Percentiles rank a stretch among this genome's conserved stretches.
Conservation (phyloP, 768 basidiomycete species). For the Ephemerocybe angulata region DNA sequence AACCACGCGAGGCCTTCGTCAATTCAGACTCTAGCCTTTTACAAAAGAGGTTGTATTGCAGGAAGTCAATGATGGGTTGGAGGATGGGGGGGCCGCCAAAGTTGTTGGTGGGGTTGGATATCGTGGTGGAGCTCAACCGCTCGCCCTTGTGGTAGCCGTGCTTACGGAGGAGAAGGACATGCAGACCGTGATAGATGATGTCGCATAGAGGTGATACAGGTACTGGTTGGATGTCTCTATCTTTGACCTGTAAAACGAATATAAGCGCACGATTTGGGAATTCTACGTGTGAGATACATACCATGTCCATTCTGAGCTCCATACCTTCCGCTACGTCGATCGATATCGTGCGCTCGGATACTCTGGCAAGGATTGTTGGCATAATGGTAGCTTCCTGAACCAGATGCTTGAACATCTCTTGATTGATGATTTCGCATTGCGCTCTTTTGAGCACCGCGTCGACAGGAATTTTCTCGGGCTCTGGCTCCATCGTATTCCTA, state of each 20-base stretch:
- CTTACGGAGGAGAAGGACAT: constrained; percentile 59
- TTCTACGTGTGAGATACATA: constrained; percentile 29
- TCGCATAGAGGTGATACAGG: constrained; percentile 44
- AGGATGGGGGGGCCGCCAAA: constrained; percentile 46
- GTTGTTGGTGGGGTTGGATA: not conserved
- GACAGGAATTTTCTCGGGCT: constrained; percentile 33
- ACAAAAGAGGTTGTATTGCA: constrained; percentile 80
- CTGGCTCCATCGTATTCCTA: constrained; percentile 32
- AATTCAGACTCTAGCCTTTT: constrained; percentile 58
- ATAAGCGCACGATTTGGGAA: not conserved
- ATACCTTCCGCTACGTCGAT: constrained; percentile 72
- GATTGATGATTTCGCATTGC: constrained; percentile 72
- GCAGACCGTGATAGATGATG: constrained; percentile 62
- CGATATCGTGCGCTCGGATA: constrained; percentile 73
- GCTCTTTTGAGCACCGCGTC: constrained; percentile 53
- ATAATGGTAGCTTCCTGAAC: constrained; percentile 75
- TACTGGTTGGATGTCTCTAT: not conserved
- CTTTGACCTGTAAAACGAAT: constrained; percentile 3
- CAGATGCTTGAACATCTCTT: constrained; percentile 73
- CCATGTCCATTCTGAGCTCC: constrained; percentile 72
- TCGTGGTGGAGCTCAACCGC: constrained; percentile 26
- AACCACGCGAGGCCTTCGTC: constrained; percentile 42
- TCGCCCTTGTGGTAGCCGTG: constrained; percentile 49
- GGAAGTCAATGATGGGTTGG: constrained; percentile 70
- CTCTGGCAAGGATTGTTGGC: constrained; percentile 71